These are phyloP conservation scores for Funneliformis mosseae DNA, from an alignment of 192 early-diverging fungal species.

Conservation along the genomic window DNA sequence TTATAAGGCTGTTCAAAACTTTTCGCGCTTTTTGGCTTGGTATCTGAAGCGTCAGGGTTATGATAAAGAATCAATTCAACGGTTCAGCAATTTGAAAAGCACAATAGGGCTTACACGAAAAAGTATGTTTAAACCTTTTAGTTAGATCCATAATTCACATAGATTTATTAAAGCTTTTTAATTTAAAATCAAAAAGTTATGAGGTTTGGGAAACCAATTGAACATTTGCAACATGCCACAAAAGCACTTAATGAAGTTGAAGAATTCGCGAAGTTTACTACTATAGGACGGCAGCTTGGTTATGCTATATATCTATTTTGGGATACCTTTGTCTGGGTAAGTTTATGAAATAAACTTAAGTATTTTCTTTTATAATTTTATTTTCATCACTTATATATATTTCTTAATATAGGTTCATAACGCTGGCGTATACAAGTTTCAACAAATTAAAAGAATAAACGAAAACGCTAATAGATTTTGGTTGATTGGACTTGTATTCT, in stretches of 20 bases:
- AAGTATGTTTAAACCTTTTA: conserved; percentile 46
- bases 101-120: conserved; percentile 67
- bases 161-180: not conserved
- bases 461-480: conserved; percentile 65
- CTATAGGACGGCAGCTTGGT: conserved; percentile 60
- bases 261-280: conserved; percentile 55
- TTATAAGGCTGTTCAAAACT: conserved; percentile 87
- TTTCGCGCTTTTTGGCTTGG: conserved; percentile 79
- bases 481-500: conserved; percentile 63
- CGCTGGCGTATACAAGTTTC: conserved; percentile 62
- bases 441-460: conserved; percentile 65
- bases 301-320: conserved; percentile 62
- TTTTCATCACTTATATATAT: not conserved
- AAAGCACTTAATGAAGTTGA: conserved; percentile 61
- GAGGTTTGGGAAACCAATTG: conserved; percentile 69
- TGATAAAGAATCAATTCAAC: conserved; percentile 59
- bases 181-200: conserved; percentile 51
- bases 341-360: not conserved
- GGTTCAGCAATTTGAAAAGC: conserved; percentile 64
- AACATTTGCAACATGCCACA: conserved; percentile 61
- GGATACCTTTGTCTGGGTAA: conserved; percentile 70
- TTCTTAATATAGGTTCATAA: conserved; percentile 51
- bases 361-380: not conserved
- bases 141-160: not conserved
- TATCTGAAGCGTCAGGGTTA: conserved; percentile 58